phyloP scores from a whole-genome alignment of 306 rosid species.

The Begonia fuchsioides region DNA sequence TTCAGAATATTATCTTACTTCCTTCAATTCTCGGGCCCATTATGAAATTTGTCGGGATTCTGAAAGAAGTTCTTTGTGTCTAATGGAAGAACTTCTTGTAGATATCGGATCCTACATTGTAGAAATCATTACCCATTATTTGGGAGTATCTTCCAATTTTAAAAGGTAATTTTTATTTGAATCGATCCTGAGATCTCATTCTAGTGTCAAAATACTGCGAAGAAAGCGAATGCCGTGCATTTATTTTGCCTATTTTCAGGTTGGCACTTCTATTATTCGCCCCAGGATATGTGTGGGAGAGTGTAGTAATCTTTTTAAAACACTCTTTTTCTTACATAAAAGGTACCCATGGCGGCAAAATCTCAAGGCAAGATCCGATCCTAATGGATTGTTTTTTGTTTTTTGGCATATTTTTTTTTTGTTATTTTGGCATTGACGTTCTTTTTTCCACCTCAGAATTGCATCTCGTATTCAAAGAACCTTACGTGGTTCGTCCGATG shows the following conservation, averaged over 20 bases:
- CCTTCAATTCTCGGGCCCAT: slow-evolving; percentile 12
- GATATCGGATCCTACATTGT: slow-evolving; percentile 16
- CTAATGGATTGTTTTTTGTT: slow-evolving; percentile 7
- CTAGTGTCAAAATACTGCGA: too few relatives aligned
- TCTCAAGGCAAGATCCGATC: slow-evolving; percentile 23
- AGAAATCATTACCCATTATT: slow-evolving; percentile 7
- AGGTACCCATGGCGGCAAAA: slow-evolving; percentile 17
- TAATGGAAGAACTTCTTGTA: slow-evolving; percentile 15
- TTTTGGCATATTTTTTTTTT: slow-evolving; percentile 1
- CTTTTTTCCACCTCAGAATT: slow-evolving; percentile 26
- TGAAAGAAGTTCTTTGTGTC: slow-evolving; percentile 19
- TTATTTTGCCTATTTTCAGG: slow-evolving; percentile 23
- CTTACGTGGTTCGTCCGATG: slow-evolving; percentile 57
- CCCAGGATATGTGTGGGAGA: slow-evolving; percentile 31
- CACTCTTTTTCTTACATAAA: slow-evolving; percentile 28
- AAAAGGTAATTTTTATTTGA: slow-evolving; percentile 20
- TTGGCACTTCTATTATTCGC: slow-evolving; percentile 33
- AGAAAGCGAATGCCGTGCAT: too few relatives aligned
- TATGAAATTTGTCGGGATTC: slow-evolving; percentile 14
- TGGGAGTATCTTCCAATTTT: slow-evolving; percentile 16
- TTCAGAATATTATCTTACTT: slow-evolving; percentile 16
- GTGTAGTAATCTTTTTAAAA: slow-evolving; percentile 38
- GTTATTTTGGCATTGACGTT: slow-evolving; percentile 4
- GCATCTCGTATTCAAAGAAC: slow-evolving; percentile 37
- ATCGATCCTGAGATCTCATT: too few relatives aligned